phyloP scores from a whole-genome alignment of 228 moss, liverwort and hornwort species.

The Sphagnum magellanicum region DNA sequence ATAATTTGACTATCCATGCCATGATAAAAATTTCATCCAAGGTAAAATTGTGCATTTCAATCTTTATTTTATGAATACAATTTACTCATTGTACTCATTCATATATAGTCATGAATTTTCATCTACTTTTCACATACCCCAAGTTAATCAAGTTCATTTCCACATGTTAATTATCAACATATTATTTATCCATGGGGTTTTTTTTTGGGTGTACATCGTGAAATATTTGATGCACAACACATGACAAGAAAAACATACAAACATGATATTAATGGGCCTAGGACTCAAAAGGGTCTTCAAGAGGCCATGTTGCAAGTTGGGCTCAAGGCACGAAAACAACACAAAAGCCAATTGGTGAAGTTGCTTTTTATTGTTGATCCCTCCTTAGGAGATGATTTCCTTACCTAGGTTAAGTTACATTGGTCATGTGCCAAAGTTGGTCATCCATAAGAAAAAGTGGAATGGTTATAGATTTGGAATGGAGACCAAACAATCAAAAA shows the following conservation, averaged over 20 bases:
- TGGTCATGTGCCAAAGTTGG: neutral
- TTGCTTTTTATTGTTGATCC: neutral
- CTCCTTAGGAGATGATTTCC: neutral
- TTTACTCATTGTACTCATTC: no score
- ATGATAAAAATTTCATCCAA: neutral
- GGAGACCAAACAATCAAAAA: neutral
- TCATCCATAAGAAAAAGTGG: neutral
- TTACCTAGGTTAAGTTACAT: neutral
- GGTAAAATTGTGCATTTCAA: neutral
- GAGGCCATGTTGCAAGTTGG: neutral
- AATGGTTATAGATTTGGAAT: neutral
- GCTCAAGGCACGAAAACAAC: neutral
- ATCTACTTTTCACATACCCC: neutral
- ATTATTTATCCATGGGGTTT: neutral
- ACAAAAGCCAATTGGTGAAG: neutral
- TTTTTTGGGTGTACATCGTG: neutral
- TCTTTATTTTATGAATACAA: no score
- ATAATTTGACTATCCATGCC: neutral
- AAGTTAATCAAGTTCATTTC: neutral
- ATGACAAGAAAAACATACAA: neutral
- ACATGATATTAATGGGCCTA: neutral
- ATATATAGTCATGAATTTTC: neutral
- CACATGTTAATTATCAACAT: neutral
- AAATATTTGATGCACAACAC: neutral
- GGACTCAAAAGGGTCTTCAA: neutral